Conservation (phyloP, 805 yeast genomes). For the Komagataella pseudopastoris region DNA sequence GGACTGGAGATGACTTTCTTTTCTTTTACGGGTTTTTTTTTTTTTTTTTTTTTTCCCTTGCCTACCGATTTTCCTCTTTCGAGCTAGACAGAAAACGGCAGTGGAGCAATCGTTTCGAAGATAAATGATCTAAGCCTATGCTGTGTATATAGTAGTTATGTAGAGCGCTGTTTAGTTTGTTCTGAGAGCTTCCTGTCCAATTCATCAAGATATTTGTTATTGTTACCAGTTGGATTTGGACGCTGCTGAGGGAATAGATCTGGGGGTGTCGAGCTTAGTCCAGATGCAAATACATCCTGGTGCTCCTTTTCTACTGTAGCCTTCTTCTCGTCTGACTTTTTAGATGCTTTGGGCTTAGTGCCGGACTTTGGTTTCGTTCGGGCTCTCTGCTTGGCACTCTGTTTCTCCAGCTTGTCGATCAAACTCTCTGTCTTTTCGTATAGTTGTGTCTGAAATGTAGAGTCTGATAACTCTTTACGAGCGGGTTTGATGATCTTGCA, state of each 20-base stretch:
- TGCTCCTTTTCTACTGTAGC: not conserved
- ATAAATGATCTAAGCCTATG: not conserved
- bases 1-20: not conserved
- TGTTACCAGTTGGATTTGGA: not conserved
- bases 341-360: not conserved
- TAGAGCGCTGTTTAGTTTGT: not conserved
- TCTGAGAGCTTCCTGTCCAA: not conserved
- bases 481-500: conserved; percentile 43
- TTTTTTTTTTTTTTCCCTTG: no score
- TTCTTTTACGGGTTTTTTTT: not conserved
- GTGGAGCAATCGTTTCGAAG: not conserved
- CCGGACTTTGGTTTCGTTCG: not conserved
- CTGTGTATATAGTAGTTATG: not conserved
- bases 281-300: not conserved
- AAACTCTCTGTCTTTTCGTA: conserved; percentile 47
- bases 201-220: not conserved
- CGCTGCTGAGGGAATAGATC: not conserved
- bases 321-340: not conserved
- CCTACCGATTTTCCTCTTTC: not conserved
- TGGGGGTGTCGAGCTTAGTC: not conserved
- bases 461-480: conserved; percentile 49
- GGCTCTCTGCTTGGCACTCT: conserved; percentile 31
- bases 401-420: conserved; percentile 52
- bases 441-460: conserved; percentile 42
- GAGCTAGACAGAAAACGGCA: not conserved